Evolutionary conservation across 495 filamentous ascomycete genomes (phyloP), one percentile per base, ranked within the genome.

Genomic region (Ramalina intermedia): DNA sequence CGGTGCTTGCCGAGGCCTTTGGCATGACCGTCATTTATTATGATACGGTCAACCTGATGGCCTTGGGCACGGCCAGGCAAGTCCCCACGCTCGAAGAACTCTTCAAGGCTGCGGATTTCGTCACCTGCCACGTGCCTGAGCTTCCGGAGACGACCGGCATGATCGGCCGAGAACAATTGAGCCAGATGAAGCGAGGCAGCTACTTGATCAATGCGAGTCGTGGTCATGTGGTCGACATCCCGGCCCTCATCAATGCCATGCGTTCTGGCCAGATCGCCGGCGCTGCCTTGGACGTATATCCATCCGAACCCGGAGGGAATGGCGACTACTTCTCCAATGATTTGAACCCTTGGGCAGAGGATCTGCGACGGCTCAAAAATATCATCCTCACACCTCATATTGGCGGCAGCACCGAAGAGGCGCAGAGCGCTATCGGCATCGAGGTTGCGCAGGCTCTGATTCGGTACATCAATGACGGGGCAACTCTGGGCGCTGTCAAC

Each of bases 21-120:
- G 90, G 93, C 23, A 95, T 99, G 88, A 79, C 72, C 2, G 91
- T 99, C 51, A 82, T 96, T 55, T 96, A 91, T 70, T 96, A 90
- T 60, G 93, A 99, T 65, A 77, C 93, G 8, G 64, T 93, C 43
- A 91, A 86, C 56, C 69, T 96, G 45, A 96, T 99, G 90, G 82
- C 84, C 21, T 65, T 99, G 58, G 93, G 93, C 39, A 89, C 81
- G 4, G 78, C 88, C 21, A 76, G 74, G 54, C 93, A 96, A 59
- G 82, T 96, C 40, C 71, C 81, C 5, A 84, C 72, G 3, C 69
- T 99, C 37, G 71, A 86, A 8, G 77, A 73, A 1, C 78, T 96
- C 16, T 75, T 99, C n/a, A 66, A 66, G 45, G 64, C 75, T 41
- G 77, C 91, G 20, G 91, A 99, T 64, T 99, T 95, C 61, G 74